Evolutionary conservation across 2,329 filamentous ascomycete species (phyloP).

Genomic region (Keithomyces neogunnii): DNA sequence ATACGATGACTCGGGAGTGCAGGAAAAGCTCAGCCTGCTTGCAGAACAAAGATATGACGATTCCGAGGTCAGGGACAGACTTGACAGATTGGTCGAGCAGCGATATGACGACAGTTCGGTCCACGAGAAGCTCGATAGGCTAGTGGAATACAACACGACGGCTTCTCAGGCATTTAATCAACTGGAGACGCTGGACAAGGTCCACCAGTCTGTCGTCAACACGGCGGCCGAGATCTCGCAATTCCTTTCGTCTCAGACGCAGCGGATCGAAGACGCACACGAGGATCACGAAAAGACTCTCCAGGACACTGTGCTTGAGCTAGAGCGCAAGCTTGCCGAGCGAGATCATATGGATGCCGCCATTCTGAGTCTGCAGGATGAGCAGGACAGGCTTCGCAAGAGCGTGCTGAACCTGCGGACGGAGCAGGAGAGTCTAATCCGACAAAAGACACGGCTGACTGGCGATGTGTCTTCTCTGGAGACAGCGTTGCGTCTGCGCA

Average conservation of each 20-base stretch:
- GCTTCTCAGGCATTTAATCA: conserved; percentile 64
- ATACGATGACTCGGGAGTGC: conserved; percentile 20
- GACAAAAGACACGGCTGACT: conserved; percentile 70
- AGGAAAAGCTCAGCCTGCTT: conserved; percentile 25
- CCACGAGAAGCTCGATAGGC: conserved; percentile 30
- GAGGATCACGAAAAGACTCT: conserved; percentile 72
- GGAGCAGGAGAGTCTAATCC: conserved; percentile 67
- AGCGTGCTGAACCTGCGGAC: conserved; percentile 50
- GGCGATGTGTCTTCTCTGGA: conserved; percentile 87
- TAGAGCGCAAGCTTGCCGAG: conserved; percentile 66
- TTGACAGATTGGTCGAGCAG: conserved; percentile 32
- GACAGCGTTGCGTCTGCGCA: conserved; percentile 78
- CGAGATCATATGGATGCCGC: conserved; percentile 53
- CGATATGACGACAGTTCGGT: conserved; percentile 21
- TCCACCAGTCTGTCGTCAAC: conserved; percentile 77
- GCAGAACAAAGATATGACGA: conserved; percentile 47
- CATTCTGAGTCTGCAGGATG: conserved; percentile 40
- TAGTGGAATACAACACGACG: conserved; percentile 56
- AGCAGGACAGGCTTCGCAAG: conserved; percentile 44
- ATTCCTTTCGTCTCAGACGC: conserved; percentile 70
- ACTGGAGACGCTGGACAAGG: conserved; percentile 76
- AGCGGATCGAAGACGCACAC: conserved; percentile 66
- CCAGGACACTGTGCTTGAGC: conserved; percentile 68
- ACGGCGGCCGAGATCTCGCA: conserved; percentile 78
- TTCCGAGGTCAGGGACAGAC: conserved; percentile 36